Evolutionary conservation across 2,329 filamentous ascomycete genomes (phyloP).

Genomic region (Nigrospora oryzae): DNA sequence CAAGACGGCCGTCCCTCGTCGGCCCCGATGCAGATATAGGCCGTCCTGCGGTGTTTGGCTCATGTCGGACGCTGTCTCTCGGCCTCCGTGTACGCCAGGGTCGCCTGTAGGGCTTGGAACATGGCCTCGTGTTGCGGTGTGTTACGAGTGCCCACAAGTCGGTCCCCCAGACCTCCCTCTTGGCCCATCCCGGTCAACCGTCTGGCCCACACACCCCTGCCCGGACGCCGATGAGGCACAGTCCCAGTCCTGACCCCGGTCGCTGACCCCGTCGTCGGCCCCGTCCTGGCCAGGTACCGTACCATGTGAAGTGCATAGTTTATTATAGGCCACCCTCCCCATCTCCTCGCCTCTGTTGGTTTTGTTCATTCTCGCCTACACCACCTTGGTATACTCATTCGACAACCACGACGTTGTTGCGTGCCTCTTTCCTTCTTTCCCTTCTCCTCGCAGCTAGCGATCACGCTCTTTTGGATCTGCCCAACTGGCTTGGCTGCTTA

Average conservation of each 20-base stretch:
- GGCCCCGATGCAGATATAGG: too few species aligned
- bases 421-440: conserved; percentile 25
- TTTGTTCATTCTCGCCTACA: conserved; percentile 29
- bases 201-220: background rate
- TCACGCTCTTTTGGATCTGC: conserved; percentile 29
- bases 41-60: too few species aligned
- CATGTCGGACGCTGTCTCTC: too few species aligned
- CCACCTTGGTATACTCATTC: conserved; percentile 14
- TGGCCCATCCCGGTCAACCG: conserved; percentile 2
- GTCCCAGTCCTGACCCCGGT: background rate
- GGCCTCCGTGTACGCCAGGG: conserved; percentile 4
- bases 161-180: conserved; percentile 20
- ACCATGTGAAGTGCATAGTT: conserved; percentile 21
- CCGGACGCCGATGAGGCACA: conserved; percentile 9
- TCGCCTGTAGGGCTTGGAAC: conserved; percentile 26
- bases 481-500: conserved; percentile 52
- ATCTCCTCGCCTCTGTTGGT: conserved; percentile 24
- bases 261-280: too few species aligned
- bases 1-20: too few species aligned
- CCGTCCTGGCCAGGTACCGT: too few species aligned
- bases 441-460: conserved; percentile 30
- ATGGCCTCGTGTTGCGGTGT: conserved; percentile 24
- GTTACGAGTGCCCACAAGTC: conserved; percentile 13
- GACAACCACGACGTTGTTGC: conserved; percentile 22
- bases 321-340: conserved; percentile 22